phyloP scores from a whole-genome alignment of 1,139 yeast species.

The Protomyces macrosporus region DNA sequence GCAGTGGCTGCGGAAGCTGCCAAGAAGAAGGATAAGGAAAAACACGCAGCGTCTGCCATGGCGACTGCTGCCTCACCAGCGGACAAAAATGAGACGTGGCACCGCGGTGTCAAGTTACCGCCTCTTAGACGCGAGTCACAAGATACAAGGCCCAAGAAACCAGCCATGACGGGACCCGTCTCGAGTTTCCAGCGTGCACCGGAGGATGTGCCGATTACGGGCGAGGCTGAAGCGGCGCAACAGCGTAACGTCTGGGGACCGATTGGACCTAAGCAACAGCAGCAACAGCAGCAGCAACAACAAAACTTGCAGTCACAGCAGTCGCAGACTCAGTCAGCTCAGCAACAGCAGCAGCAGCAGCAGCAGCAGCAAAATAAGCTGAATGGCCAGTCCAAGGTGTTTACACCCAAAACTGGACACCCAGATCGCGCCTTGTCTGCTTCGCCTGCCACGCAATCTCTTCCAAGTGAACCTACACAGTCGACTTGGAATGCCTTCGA shows the following conservation, averaged over 20 bases:
- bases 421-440: not conserved
- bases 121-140: not conserved
- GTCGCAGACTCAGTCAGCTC: too few species aligned
- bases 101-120: not conserved
- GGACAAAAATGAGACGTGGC: not conserved
- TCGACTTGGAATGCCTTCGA: not conserved
- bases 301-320: too few species aligned
- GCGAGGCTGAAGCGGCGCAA: not conserved
- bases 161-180: not conserved
- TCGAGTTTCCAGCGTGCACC: not conserved
- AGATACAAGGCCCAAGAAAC: not conserved
- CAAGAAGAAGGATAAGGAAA: not conserved
- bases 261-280: slow-evolving; percentile 6
- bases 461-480: not conserved
- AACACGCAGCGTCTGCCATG: not conserved
- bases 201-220: not conserved
- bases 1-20: too few species aligned
- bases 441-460: not conserved
- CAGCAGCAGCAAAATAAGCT: not conserved
- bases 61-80: not conserved
- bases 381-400: too few species aligned
- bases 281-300: not conserved
- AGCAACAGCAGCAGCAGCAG: not conserved
- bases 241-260: slow-evolving; percentile 18
- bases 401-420: not conserved